A percentile compares a stretch with the other conserved stretches of the same genome.
These are phyloP conservation scores for Stereocaulon alpinum DNA, from an alignment of 495 filamentous ascomycete species.

Conservation along the genomic window DNA sequence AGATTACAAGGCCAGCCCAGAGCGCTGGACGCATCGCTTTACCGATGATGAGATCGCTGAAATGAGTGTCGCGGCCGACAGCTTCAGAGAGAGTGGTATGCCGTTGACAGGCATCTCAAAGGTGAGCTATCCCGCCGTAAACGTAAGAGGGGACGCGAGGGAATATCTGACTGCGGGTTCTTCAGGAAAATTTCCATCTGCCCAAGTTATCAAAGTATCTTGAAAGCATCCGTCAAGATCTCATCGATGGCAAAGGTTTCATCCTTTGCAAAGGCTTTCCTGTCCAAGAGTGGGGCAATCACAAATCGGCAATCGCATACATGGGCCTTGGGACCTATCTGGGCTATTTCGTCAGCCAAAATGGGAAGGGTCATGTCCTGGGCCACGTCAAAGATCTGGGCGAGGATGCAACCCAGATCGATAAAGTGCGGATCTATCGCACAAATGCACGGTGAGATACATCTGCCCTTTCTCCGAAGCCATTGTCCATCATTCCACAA, in stretches of 20 bases:
- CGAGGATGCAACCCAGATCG: conserved; percentile 68
- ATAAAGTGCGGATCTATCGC: conserved; percentile 78
- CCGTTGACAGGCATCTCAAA: conserved; percentile 69
- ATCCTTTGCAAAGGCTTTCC: conserved; percentile 82
- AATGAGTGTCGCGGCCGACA: conserved; percentile 54
- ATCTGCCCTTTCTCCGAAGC: too few relatives aligned
- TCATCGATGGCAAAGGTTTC: conserved; percentile 80
- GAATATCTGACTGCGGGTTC: too few relatives aligned
- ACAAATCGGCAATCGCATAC: conserved; percentile 76
- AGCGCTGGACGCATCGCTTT: conserved; percentile 70
- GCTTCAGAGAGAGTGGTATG: conserved; percentile 49
- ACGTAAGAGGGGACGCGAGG: too few relatives aligned
- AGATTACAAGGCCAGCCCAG: conserved; percentile 57
- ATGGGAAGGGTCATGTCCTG: conserved; percentile 76
- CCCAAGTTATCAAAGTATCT: conserved; percentile 50
- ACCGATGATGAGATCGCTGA: conserved; percentile 56
- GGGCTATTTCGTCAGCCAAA: conserved; percentile 79
- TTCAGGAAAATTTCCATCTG: conserved; percentile 52
- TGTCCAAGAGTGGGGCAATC: conserved; percentile 60
- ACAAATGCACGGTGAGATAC: conserved; percentile 68
- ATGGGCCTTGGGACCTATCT: conserved; percentile 84
- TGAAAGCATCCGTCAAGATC: conserved; percentile 49
- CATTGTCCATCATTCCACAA: background rate
- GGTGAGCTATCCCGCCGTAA: too few relatives aligned
- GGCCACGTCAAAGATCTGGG: conserved; percentile 87